Evolutionary conservation across 23 red algal species (phyloP).

Genomic region (Gracilaria domingensis): DNA sequence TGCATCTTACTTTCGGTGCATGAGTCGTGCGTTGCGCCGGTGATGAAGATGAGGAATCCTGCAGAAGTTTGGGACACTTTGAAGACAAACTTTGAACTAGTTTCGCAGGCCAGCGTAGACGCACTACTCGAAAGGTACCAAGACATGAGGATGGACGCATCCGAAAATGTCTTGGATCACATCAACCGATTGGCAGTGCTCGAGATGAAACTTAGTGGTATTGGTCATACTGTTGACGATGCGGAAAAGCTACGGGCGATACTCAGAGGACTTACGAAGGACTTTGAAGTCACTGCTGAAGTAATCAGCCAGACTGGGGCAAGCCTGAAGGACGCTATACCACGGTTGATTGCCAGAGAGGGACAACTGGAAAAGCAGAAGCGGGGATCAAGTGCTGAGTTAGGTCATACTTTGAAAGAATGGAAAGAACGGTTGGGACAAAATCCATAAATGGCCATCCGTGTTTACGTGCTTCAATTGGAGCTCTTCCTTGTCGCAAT

Average conservation of each 20-base stretch:
- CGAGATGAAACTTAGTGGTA: not conserved
- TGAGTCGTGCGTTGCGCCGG: slow-evolving; percentile 1
- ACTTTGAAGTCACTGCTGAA: slow-evolving; percentile 28
- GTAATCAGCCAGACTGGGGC: not conserved
- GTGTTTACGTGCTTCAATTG: no score
- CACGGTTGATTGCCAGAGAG: slow-evolving; percentile 7
- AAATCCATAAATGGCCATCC: no score
- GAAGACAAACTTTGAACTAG: not conserved
- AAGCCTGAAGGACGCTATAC: not conserved
- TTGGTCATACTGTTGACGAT: not conserved
- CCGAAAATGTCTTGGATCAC: slow-evolving; percentile 39
- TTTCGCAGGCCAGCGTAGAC: slow-evolving; percentile 8
- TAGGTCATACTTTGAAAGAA: no score
- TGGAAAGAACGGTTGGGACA: no score
- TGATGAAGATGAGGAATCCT: not conserved
- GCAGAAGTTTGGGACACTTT: not conserved
- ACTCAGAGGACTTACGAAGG: not conserved
- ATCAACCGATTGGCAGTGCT: slow-evolving; percentile 4
- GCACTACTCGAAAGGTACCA: not conserved
- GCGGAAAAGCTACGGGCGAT: slow-evolving; percentile 10
- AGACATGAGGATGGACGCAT: not conserved
- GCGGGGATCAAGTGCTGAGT: not conserved
- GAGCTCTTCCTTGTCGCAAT: no score
- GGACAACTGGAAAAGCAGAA: not conserved
- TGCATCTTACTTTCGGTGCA: slow-evolving; percentile 8